Base-by-base conservation (phyloP, 1,284 basidiomycete genomes). In the Entoloma clypeatum region DNA sequence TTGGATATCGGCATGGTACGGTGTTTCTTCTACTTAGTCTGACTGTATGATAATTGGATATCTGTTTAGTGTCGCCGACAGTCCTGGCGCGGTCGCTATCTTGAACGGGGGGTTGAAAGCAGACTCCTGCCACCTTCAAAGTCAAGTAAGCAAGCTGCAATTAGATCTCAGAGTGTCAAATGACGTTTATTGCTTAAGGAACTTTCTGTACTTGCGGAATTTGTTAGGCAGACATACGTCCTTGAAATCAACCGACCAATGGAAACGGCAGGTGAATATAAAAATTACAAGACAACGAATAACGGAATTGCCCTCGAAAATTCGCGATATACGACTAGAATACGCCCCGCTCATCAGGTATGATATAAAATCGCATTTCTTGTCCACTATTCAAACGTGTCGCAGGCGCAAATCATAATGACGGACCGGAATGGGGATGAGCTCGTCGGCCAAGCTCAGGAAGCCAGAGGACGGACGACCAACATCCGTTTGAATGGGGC, bases 1-100 rank as follows among this genome's bases (percentile, higher is more conserved):
- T 18, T 69, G 67, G 67, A 43, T 67, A 7, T 57, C 64, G 8
- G 61, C 54, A n/a, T 60, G 57, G 67, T 67, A 41, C 7, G 51
- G 36, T 8, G 10, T 16, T 34, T 16, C 17, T 22, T 17, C 25
- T 13, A 25, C 17, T 16, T 6, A 4, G n/a, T 8, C 5, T 8
- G 9, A 19, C 23, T 14, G 21, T 17, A 11, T 44, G 9, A 13
- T 44, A 3, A 39, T 7, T n/a, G 13, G 7, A n/a, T 4, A 32
- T 22, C 35, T n/a, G 23, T n/a, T 1, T 36, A 43, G 51, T 16
- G 53, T 45, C 4, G 38, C 44, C 7, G 25, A 45, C 8, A 28
- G 28, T 24, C 5, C 16, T 9, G 4, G 7, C 2, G 19, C 24
- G 29, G n/a, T n/a, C n/a, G n/a, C n/a, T n/a, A n/a, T n/a, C n/a